phyloP scores from a whole-genome alignment of 495 filamentous ascomycete species.

The Aspergillus sparsus region DNA sequence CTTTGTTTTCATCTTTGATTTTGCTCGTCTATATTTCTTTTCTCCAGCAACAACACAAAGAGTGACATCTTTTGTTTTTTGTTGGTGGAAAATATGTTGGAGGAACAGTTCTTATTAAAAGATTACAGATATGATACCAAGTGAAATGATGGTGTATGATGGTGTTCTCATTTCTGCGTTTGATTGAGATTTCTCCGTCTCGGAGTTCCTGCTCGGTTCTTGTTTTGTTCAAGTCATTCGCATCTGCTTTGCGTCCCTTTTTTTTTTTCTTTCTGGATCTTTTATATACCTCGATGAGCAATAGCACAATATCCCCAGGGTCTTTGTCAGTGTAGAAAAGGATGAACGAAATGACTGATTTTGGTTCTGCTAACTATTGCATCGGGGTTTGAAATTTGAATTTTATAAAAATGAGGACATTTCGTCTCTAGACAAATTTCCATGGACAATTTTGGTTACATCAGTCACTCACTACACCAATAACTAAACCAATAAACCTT shows the following conservation, averaged over 20 bases:
- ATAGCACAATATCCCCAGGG: conserved; percentile 10
- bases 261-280: conserved; percentile 19
- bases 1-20: conserved; percentile 7
- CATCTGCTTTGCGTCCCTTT: conserved; percentile 3
- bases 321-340: conserved; percentile 7
- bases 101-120: conserved; percentile 19
- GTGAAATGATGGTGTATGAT: conserved; percentile 32
- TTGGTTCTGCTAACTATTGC: too few relatives aligned
- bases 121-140: conserved; percentile 33
- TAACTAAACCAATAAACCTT: too few relatives aligned
- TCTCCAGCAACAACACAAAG: background rate
- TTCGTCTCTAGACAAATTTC: too few relatives aligned
- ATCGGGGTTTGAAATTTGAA: background rate
- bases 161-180: conserved; percentile 27
- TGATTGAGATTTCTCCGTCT: conserved; percentile 10
- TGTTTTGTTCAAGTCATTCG: background rate
- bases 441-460: too few relatives aligned
- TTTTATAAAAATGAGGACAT: background rate
- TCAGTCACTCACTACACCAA: too few relatives aligned
- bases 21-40: conserved; percentile 4
- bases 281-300: conserved; percentile 26
- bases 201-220: conserved; percentile 16
- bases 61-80: conserved; percentile 1
- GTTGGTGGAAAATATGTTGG: conserved; percentile 5
- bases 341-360: background rate